A percentile compares a stretch with the other conserved stretches of the same genome.
Evolutionary conservation across 2,329 filamentous ascomycete genomes (phyloP).

Genomic region (Colletotrichum limetticola): DNA sequence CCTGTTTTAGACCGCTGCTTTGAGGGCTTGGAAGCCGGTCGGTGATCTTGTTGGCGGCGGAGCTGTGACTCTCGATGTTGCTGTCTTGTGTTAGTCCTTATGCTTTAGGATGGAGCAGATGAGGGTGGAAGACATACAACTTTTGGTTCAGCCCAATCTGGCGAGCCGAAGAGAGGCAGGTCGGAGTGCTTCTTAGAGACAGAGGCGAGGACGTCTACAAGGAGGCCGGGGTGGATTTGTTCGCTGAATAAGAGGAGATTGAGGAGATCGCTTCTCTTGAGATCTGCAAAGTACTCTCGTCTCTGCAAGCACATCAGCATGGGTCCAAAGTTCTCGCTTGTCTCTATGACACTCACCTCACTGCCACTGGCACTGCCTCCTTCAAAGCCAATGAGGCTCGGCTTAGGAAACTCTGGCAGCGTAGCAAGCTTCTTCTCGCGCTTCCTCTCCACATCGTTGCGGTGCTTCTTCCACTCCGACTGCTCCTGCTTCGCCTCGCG

Average conservation of each 20-base stretch:
- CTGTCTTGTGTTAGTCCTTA: not conserved
- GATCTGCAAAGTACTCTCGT: conserved; percentile 50
- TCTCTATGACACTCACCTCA: conserved; percentile 39
- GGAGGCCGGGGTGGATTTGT: conserved; percentile 52
- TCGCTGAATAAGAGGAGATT: conserved; percentile 54
- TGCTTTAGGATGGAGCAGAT: too few species aligned
- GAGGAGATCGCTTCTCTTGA: conserved; percentile 51
- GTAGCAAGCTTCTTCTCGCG: conserved; percentile 45
- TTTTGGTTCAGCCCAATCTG: conserved; percentile 48
- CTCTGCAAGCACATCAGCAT: conserved; percentile 41
- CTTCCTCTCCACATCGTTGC: conserved; percentile 43
- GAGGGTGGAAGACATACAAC: not conserved
- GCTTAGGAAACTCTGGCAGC: conserved; percentile 48
- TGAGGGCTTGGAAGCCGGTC: conserved; percentile 11
- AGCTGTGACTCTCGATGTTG: not conserved
- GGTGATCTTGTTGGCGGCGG: not conserved
- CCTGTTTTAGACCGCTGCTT: conserved; percentile 46
- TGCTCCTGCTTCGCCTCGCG: conserved; percentile 34
- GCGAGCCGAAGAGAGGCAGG: conserved; percentile 54
- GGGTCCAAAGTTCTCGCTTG: not conserved
- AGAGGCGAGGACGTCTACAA: conserved; percentile 53
- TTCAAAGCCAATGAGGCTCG: conserved; percentile 51
- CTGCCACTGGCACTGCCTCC: conserved; percentile 46
- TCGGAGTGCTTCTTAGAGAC: conserved; percentile 54
- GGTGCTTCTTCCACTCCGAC: conserved; percentile 36